phyloP scores from a whole-genome alignment of 306 rosid genomes.

The Spatholobus suberectus region DNA sequence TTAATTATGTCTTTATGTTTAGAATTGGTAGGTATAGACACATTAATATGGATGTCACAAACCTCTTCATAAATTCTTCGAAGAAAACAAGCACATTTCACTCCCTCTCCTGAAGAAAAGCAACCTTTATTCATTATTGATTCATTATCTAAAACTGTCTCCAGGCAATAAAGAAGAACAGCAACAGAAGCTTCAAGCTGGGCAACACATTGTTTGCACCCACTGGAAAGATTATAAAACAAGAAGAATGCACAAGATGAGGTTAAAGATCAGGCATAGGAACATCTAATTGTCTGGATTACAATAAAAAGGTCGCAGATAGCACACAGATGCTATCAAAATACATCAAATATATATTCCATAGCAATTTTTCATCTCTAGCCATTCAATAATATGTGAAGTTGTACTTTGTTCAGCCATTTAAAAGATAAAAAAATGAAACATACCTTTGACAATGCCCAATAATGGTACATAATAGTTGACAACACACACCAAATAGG shows the following conservation, averaged over 20 bases:
- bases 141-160: conserved; percentile 61
- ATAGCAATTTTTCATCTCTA: conserved; percentile 15
- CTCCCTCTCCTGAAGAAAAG: conserved; percentile 81
- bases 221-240: conserved; percentile 54
- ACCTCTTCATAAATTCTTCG: conserved; percentile 61
- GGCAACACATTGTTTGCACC: conserved; percentile 69
- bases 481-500: conserved; percentile 82
- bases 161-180: conserved; percentile 83
- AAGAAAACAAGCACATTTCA: conserved; percentile 81
- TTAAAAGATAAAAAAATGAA: conserved; percentile 40
- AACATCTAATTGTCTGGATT: conserved; percentile 8
- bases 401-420: conserved; percentile 9
- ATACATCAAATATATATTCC: conserved; percentile 26
- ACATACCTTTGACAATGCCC: conserved; percentile 82
- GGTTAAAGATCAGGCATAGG: conserved; percentile 23
- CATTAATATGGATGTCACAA: conserved; percentile 35
- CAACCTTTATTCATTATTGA: conserved; percentile 46
- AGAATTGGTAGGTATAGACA: conserved; percentile 18
- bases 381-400: conserved; percentile 16
- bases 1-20: neutral
- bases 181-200: conserved; percentile 78
- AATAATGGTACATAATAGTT: conserved; percentile 66
- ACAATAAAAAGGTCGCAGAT: conserved; percentile 31
- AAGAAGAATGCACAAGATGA: conserved; percentile 17
- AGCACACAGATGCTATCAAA: conserved; percentile 15